A percentile compares a stretch with the other conserved stretches of the same genome.
Conservation (phyloP, 148 eudicot genomes). For the Polygonum maritimum region DNA sequence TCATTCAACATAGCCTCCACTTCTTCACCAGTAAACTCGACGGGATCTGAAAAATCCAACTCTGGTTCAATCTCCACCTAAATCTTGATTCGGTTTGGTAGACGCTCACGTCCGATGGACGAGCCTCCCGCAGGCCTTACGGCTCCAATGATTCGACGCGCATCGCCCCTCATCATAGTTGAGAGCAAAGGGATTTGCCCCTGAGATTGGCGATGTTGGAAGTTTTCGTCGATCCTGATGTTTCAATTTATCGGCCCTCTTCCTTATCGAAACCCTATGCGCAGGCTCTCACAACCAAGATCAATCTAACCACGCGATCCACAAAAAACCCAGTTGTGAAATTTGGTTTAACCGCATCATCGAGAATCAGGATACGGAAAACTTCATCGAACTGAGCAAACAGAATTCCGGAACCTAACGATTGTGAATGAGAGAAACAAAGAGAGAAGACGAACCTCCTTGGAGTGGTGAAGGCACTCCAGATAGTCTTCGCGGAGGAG, state of each 20-base stretch:
- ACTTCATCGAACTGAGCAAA: background rate
- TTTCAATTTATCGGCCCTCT: too few species aligned
- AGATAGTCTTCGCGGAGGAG: conserved; percentile 94
- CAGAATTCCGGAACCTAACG: background rate
- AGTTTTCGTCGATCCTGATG: too few species aligned
- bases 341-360: background rate
- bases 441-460: conserved; percentile 48
- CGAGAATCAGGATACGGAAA: background rate
- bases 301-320: background rate
- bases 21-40: conserved; percentile 54
- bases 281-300: background rate
- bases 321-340: background rate
- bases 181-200: background rate
- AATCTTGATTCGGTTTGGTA: conserved; percentile 26
- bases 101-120: conserved; percentile 23
- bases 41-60: conserved; percentile 27
- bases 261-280: too few species aligned
- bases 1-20: conserved; percentile 65
- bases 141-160: conserved; percentile 36
- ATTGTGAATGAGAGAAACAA: background rate
- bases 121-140: conserved; percentile 29
- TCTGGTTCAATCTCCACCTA: conserved; percentile 19
- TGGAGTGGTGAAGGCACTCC: conserved; percentile 95
- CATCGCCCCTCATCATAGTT: conserved; percentile 26
- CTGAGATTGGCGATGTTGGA: too few species aligned